Conservation (phyloP, 495 filamentous ascomycete genomes). For the Saxophila tyrrhenica region DNA sequence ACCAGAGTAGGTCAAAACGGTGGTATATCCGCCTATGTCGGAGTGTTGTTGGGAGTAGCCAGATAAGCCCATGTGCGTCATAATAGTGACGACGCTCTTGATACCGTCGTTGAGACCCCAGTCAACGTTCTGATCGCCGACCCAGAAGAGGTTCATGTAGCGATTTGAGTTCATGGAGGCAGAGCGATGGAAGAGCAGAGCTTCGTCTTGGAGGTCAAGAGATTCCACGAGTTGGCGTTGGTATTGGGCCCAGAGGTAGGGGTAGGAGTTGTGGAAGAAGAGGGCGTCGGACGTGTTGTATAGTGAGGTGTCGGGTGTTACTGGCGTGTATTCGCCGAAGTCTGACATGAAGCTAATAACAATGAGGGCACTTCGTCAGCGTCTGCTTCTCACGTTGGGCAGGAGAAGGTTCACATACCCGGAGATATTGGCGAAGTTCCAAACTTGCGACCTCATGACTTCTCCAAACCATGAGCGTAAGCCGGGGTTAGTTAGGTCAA, state of each 20-base stretch:
- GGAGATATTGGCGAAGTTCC: conserved; percentile 1
- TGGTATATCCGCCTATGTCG: conserved; percentile 3
- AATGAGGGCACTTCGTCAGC: no score
- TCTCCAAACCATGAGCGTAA: background rate
- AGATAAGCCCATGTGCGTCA: background rate
- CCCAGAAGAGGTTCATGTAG: conserved; percentile 4
- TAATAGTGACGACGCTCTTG: conserved; percentile 1
- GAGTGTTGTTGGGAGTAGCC: conserved; percentile 5
- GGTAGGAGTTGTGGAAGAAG: conserved; percentile 5
- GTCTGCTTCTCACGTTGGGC: no score
- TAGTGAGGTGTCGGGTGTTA: background rate
- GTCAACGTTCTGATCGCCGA: conserved; percentile 6
- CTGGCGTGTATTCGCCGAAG: conserved; percentile 5
- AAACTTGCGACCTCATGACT: background rate
- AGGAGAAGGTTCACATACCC: background rate
- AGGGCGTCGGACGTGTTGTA: background rate
- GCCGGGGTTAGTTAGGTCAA: conserved; percentile 1
- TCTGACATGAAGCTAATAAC: background rate
- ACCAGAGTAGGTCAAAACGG: background rate
- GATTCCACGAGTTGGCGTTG: background rate
- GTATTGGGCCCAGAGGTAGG: conserved; percentile 1
- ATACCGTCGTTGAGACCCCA: conserved; percentile 3
- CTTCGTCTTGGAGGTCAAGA: background rate
- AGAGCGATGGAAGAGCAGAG: conserved; percentile 3
- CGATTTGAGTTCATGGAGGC: background rate